phyloP scores from a whole-genome alignment of 73 alveolate species.

The Tetrahymena borealis region DNA sequence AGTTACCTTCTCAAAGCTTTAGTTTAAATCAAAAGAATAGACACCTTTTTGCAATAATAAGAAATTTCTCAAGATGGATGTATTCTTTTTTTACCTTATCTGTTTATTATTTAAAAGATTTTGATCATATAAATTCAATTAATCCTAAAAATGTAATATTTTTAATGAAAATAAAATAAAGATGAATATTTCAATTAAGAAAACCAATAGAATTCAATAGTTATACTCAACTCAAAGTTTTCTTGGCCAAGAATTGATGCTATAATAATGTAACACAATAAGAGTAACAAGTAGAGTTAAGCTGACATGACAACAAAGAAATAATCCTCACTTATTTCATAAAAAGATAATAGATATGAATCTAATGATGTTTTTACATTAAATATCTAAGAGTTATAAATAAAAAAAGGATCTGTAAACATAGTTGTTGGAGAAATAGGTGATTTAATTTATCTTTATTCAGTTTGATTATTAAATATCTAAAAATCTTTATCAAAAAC shows the following conservation, averaged over 20 bases:
- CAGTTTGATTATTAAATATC: too few species aligned
- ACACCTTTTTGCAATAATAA: background rate
- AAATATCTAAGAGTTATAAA: background rate
- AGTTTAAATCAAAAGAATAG: conserved; percentile 13
- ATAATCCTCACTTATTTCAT: too few species aligned
- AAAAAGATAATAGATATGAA: background rate
- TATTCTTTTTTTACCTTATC: too few species aligned
- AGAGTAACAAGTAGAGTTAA: background rate
- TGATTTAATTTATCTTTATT: background rate
- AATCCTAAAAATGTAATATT: background rate
- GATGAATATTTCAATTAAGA: background rate
- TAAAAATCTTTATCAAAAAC: too few species aligned
- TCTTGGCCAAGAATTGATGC: background rate
- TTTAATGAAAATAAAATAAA: background rate
- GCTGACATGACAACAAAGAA: too few species aligned
- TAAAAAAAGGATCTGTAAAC: background rate
- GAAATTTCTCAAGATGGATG: conserved; percentile 5
- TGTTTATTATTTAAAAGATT: too few species aligned
- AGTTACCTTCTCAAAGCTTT: conserved; percentile 4
- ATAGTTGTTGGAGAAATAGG: background rate
- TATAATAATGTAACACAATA: background rate
- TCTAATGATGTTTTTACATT: too few species aligned
- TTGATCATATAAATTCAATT: too few species aligned
- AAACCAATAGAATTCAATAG: background rate
- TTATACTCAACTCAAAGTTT: background rate